Base-by-base conservation (phyloP, 139 green algal genomes). In the Volvox reticuliferus region DNA sequence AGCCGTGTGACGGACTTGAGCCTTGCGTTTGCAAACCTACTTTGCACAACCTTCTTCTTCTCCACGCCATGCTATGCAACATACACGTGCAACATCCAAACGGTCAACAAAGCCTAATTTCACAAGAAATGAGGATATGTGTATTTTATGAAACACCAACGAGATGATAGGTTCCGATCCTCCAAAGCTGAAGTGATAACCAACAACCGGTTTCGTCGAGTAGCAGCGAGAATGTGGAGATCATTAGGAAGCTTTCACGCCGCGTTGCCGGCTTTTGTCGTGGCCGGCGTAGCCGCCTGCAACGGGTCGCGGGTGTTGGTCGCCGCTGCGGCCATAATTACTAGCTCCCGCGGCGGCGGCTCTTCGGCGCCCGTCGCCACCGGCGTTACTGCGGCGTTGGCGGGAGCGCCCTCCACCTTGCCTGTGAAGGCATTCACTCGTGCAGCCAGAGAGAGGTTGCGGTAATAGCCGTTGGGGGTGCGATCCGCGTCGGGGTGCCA, bases 401-500 rank as follows among this genome's bases (percentile, higher is more conserved):
- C 83, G 12, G 67, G 65, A 19, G 30, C 37, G 36, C 71, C 44
- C 50, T 84, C 75, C 30, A 90, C 55, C 86, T 37, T 21, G 1
- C 86, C 86, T 20, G 73, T 90, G 86, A 90, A 90, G 3, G 75
- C 73, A 37, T 91, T 63, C 19, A 86, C 62, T 16, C 76, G 87
- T 0, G 76, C 32, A 26, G 26, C 2, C 14, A 91, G 62, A 0
- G 61, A 86, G 17, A 86, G 62, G 76, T 79, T 86, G 24, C 87
- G 75, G 86, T 90, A 90, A 68, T 75, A 90, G 32, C 86, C 75
- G 30, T 85, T 84, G 75, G 71, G 71, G 1, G 94, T 97, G 5
- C 95, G 84, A 36, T 96, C 85, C 0, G 89, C 93, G 3, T 92
- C 91, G 1, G 94, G 94, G 65, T 95, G 83, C 94, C 94, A 98